Conservation (phyloP, 345 rosid genomes). For the Limnanthes douglasii region DNA sequence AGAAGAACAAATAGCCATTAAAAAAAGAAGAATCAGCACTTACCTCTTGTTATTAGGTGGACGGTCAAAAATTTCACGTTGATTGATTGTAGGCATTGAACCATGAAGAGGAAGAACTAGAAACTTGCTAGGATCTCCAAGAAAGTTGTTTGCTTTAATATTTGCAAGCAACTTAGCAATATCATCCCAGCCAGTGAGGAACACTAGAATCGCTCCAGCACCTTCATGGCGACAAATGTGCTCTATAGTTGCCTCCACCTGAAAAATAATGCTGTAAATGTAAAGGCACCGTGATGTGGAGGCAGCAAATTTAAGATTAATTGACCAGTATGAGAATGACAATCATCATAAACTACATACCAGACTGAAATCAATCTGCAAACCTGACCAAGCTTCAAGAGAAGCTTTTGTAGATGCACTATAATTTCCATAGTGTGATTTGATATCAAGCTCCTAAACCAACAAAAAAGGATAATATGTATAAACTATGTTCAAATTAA, state of each 20-base stretch:
- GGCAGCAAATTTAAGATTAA: not conserved
- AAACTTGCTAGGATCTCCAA: conserved; percentile 71
- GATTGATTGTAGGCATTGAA: conserved; percentile 84
- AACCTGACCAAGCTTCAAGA: conserved; percentile 86
- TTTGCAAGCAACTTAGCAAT: conserved; percentile 73
- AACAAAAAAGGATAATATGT: conserved; percentile 9
- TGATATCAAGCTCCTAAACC: conserved; percentile 60
- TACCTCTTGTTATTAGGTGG: conserved; percentile 67
- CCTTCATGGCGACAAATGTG: conserved; percentile 66
- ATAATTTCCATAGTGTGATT: conserved; percentile 49
- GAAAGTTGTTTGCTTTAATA: conserved; percentile 51
- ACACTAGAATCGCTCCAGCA: conserved; percentile 88
- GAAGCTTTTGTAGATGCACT: conserved; percentile 49
- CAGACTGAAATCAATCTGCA: conserved; percentile 83
- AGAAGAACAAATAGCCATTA: not conserved
- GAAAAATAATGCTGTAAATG: conserved; percentile 7
- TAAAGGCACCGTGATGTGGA: no score
- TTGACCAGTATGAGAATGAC: conserved; percentile 3
- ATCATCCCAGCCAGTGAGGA: conserved; percentile 98
- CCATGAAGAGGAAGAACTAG: conserved; percentile 87
- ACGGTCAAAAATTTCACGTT: conserved; percentile 77
- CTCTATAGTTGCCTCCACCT: conserved; percentile 78
- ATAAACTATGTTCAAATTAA: no score
- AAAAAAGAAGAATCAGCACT: conserved; percentile 7
- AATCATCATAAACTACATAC: conserved; percentile 25